These are phyloP conservation scores for Cafeteria roenbergensis DNA, from an alignment of 108 stramenopile species.

Conservation along the genomic window DNA sequence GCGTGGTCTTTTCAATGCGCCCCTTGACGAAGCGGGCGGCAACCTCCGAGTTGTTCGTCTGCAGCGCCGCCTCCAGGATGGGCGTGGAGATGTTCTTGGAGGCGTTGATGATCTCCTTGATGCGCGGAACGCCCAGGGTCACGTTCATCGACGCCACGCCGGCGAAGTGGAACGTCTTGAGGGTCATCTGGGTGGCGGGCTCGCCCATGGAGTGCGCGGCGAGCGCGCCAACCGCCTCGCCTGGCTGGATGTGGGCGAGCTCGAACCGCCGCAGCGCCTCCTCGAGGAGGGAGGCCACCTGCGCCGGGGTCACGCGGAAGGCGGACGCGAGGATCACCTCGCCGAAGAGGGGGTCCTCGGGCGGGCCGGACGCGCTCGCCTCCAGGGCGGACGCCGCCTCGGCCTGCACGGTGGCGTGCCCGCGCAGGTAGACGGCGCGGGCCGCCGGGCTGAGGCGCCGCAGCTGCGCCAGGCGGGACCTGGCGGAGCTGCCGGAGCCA, in stretches of 20 bases:
- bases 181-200: slow-evolving; percentile 95
- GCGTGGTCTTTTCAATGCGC: slow-evolving; percentile 85
- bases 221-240: slow-evolving; percentile 89
- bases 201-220: slow-evolving; percentile 91
- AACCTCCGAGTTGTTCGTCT: slow-evolving; percentile 65
- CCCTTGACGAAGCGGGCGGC: slow-evolving; percentile 87
- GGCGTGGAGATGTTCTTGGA: slow-evolving; percentile 94
- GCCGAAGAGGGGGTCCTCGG: not conserved
- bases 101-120: slow-evolving; percentile 98
- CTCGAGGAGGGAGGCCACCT: slow-evolving; percentile 54
- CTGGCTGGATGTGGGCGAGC: slow-evolving; percentile 66
- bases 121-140: slow-evolving; percentile 89
- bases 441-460: too few species aligned
- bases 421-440: too few species aligned
- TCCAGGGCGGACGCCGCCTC: too few species aligned
- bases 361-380: slow-evolving; percentile 4
- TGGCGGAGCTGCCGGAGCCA: too few species aligned
- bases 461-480: too few species aligned
- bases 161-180: slow-evolving; percentile 94
- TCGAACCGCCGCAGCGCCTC: slow-evolving; percentile 64
- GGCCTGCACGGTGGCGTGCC: too few species aligned
- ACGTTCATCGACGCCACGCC: slow-evolving; percentile 99
- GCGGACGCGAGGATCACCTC: not conserved
- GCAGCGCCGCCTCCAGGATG: slow-evolving; percentile 83
- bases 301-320: slow-evolving; percentile 50